Evolutionary conservation across 1,284 basidiomycete species (phyloP).

Genomic region (Kwoniella shivajii): DNA sequence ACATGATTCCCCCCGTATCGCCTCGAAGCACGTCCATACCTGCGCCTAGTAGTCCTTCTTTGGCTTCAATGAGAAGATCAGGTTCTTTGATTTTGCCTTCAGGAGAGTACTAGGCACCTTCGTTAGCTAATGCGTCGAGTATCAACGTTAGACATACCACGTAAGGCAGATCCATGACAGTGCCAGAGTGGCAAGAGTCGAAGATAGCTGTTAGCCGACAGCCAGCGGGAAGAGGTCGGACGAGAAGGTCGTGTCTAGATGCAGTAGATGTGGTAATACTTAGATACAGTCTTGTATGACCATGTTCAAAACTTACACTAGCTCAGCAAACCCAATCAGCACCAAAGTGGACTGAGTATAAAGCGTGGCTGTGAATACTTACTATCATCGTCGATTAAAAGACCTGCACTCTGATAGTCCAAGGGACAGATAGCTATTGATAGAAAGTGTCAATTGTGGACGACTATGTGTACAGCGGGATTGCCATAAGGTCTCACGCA

Average conservation of each 20-base stretch:
- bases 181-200: constrained; percentile 62
- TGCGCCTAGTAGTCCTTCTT: constrained; percentile 65
- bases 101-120: constrained; percentile 69
- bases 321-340: too few relatives aligned
- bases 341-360: too few relatives aligned
- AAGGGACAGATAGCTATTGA: constrained; percentile 76
- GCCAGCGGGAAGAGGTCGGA: constrained; percentile 69
- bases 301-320: constrained; percentile 19
- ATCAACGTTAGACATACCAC: constrained; percentile 55
- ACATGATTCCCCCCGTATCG: constrained; percentile 73
- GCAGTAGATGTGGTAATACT: too few relatives aligned
- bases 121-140: background rate
- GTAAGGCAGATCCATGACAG: constrained; percentile 57
- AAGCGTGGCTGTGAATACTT: too few relatives aligned
- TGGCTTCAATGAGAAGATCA: constrained; percentile 75
- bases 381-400: constrained; percentile 82
- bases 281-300: background rate
- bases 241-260: constrained; percentile 59
- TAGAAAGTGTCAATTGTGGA: too few relatives aligned
- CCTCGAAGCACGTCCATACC: constrained; percentile 57
- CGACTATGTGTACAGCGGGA: too few relatives aligned
- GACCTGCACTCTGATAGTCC: constrained; percentile 69
- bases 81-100: constrained; percentile 93
- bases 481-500: too few relatives aligned
- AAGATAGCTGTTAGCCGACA: constrained; percentile 87